Evolutionary conservation across 305 asterid species (phyloP), one percentile per base, ranked within the genome.

Genomic region (Ruellia speciosa): DNA sequence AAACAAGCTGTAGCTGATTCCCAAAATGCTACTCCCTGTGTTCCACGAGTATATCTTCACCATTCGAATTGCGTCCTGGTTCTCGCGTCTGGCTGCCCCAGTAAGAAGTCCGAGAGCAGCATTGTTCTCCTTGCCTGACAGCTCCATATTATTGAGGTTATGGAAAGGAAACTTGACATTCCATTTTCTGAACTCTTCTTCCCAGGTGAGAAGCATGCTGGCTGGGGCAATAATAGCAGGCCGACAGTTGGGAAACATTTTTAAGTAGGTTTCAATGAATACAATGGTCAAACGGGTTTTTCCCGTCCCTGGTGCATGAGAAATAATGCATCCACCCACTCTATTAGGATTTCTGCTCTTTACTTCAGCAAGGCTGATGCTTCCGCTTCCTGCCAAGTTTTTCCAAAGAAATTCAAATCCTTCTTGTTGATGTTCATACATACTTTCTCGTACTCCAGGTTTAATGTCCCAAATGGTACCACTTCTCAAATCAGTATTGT

Each of bases 221-320:
- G 85, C 83, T 0, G 87, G 96, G 66, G 77, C 66, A 2, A 84
- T 77, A 6, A 87, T 73, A 24, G 80, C 39, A 0, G 87, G 92
- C 14, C 70, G 72, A 45, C 79, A 70, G 20, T 68, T 39, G 4
- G 88, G 96, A 52, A 77, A 84, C 48, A 75, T 14, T 46, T 66
- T 75, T n/a, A 84, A 12, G 48, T 72, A 87, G 0, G 84, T 68
- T 14, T 73, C 82, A 3, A 82, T 34, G 63, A 84, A 87, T 9
- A 74, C 78, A 0, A 87, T 66, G 5, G 84, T 77, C 59, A 87
- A 45, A n/a, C 79, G 87, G 3, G 90, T 72, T 69, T 87, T 84
- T 8, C 94, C 89, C 3, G 92, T 82, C 18, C 94, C 89, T 6
- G 87, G 94, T 15, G 95, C 90, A 49, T 86, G 95, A 12, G 94